These are phyloP conservation scores for Chytriomyces confervae DNA, from an alignment of 192 early-diverging fungal species.

Conservation along the genomic window DNA sequence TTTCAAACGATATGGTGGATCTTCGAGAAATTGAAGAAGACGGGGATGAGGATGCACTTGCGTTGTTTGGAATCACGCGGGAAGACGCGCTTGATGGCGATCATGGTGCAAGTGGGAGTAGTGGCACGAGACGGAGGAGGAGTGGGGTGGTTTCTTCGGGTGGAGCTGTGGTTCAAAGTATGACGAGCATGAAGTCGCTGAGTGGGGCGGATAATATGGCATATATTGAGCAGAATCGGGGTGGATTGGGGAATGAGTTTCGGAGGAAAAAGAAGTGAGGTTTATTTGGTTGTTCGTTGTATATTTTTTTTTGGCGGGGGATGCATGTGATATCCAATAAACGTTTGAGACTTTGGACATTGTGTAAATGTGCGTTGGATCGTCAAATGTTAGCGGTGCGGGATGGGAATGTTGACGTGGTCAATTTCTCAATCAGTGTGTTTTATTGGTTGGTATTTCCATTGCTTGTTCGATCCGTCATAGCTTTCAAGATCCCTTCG, in stretches of 20 bases:
- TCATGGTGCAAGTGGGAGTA: conserved; percentile 30
- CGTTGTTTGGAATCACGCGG: conserved; percentile 32
- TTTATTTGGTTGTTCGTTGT: no score
- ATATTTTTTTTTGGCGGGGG: no score
- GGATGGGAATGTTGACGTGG: no score
- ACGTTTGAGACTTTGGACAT: no score
- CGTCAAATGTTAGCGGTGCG: no score
- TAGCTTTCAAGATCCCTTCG: no score
- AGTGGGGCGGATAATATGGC: conserved; percentile 94
- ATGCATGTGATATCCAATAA: no score
- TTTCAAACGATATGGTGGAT: conserved; percentile 65
- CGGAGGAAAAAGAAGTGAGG: not conserved
- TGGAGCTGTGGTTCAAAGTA: conserved; percentile 19
- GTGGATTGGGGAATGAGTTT: conserved; percentile 16
- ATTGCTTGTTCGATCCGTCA: no score
- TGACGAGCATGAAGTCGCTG: conserved; percentile 78
- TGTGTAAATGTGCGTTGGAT: no score
- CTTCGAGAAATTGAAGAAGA: conserved; percentile 49
- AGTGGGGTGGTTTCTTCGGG: conserved; percentile 36
- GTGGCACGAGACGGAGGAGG: conserved; percentile 23
- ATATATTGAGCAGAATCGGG: conserved; percentile 73
- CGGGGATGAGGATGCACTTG: conserved; percentile 66
- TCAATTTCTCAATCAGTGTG: no score
- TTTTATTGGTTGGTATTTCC: no score
- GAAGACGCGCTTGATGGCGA: not conserved